Evolutionary conservation across 441 rosid genomes (phyloP).

Genomic region (Lepidium campestre): DNA sequence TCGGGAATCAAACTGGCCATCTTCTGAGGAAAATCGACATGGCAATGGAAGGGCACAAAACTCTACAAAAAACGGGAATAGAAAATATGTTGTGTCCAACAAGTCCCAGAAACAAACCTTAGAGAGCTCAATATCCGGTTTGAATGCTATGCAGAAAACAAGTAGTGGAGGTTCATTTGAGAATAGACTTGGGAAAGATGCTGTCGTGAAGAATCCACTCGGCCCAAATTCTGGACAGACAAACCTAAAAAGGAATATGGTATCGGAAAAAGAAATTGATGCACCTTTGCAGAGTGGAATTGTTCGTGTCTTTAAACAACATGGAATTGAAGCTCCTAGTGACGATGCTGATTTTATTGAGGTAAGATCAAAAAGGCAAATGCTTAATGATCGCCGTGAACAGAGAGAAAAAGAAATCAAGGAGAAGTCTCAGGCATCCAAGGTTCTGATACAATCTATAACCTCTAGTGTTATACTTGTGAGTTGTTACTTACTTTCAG

Average conservation of each 20-base stretch:
- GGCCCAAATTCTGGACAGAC: conserved; percentile 38
- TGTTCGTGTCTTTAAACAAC: conserved; percentile 79
- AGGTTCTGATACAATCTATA: conserved; percentile 47
- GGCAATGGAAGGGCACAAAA: conserved; percentile 40
- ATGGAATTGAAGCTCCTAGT: conserved; percentile 88
- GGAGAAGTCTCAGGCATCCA: conserved; percentile 70
- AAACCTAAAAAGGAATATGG: conserved; percentile 41
- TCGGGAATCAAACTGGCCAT: conserved; percentile 49
- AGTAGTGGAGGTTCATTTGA: conserved; percentile 42
- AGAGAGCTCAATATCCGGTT: conserved; percentile 37
- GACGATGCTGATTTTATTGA: conserved; percentile 95
- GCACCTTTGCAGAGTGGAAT: conserved; percentile 76
- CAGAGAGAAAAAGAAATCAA: conserved; percentile 95
- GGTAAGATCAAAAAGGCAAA: conserved; percentile 97
- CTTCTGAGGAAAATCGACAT: conserved; percentile 47
- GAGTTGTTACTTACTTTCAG: not conserved
- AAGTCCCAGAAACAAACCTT: conserved; percentile 50
- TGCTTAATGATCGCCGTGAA: conserved; percentile 95
- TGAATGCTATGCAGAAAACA: conserved; percentile 32
- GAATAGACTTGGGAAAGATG: conserved; percentile 47
- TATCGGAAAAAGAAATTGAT: conserved; percentile 54
- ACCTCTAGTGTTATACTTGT: conserved; percentile 9
- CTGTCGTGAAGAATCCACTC: conserved; percentile 38
- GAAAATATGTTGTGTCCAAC: conserved; percentile 48
- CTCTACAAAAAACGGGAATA: conserved; percentile 37